Evolutionary conservation across 768 basidiomycete genomes (phyloP).

Genomic region (Fomitopsis serialis): DNA sequence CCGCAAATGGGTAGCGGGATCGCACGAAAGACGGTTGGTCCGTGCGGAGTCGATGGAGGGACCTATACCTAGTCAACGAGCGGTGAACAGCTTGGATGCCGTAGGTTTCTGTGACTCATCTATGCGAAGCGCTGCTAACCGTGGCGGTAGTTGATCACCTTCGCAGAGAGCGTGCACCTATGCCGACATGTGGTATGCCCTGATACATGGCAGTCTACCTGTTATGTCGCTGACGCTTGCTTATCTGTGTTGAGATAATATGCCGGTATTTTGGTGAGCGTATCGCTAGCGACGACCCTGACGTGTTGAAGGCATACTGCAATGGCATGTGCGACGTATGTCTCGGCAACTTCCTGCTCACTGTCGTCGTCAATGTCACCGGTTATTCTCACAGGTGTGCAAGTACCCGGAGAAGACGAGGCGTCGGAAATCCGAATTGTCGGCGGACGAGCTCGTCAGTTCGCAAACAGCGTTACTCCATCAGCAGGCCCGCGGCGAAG

Average conservation of each 20-base stretch:
- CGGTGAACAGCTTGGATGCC: slow-evolving; percentile 54
- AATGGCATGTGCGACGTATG: slow-evolving; percentile 79
- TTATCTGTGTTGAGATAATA: slow-evolving; percentile 43
- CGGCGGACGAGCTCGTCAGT: slow-evolving; percentile 31
- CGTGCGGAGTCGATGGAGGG: slow-evolving; percentile 40
- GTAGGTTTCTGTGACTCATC: slow-evolving; percentile 32
- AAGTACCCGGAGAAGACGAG: slow-evolving; percentile 68
- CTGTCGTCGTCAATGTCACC: neutral
- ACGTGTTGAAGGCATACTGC: slow-evolving; percentile 48
- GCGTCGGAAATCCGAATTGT: slow-evolving; percentile 44
- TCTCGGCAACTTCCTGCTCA: neutral
- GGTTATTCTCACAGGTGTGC: slow-evolving; percentile 49
- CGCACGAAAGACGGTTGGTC: slow-evolving; percentile 39
- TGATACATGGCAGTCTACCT: neutral
- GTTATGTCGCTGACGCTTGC: too few species aligned
- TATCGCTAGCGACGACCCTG: slow-evolving; percentile 44
- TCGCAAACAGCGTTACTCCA: slow-evolving; percentile 6
- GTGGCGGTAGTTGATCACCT: slow-evolving; percentile 35
- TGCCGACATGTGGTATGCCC: slow-evolving; percentile 70
- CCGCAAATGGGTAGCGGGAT: slow-evolving; percentile 42
- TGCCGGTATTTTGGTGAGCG: slow-evolving; percentile 79
- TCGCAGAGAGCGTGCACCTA: slow-evolving; percentile 50
- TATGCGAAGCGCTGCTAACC: too few species aligned
- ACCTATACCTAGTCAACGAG: slow-evolving; percentile 61
- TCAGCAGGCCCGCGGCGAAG: neutral